Conservation (phyloP, 257 asterid genomes). For the Gardenia jasminoides region DNA sequence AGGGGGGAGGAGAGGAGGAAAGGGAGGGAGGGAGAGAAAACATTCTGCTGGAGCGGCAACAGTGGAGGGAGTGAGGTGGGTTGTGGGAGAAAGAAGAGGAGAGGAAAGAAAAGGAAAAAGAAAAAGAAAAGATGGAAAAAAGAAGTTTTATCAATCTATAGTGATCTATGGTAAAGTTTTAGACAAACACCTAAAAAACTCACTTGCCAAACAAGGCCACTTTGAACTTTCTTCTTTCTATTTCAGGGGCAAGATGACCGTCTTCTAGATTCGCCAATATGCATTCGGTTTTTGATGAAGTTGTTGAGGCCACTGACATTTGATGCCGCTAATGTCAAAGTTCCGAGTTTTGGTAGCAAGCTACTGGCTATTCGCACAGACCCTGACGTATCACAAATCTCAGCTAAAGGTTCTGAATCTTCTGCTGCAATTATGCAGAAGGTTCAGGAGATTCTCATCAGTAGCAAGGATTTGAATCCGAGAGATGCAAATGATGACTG, state of each 20-base stretch:
- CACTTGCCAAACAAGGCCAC: too few species aligned
- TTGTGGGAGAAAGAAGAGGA: too few species aligned
- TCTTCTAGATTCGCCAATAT: conserved; percentile 59
- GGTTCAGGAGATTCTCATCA: conserved; percentile 66
- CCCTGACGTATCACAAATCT: conserved; percentile 51
- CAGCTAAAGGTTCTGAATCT: conserved; percentile 55
- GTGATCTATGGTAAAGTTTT: too few species aligned
- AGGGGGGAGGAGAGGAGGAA: too few species aligned
- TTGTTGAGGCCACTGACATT: conserved; percentile 57
- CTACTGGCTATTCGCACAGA: conserved; percentile 67
- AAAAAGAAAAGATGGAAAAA: too few species aligned
- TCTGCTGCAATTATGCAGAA: conserved; percentile 55
- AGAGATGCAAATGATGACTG: conserved; percentile 34
- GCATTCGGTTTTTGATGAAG: conserved; percentile 60
- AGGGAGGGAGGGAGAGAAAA: too few species aligned
- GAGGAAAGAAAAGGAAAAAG: too few species aligned
- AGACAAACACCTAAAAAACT: too few species aligned
- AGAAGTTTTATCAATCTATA: too few species aligned
- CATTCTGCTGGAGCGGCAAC: too few species aligned
- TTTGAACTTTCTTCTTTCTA: conserved; percentile 13
- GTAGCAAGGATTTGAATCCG: conserved; percentile 67
- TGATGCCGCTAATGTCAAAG: conserved; percentile 40
- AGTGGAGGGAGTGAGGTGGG: too few species aligned
- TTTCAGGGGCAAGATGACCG: conserved; percentile 65
- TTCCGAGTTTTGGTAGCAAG: conserved; percentile 65